Evolutionary conservation across 768 basidiomycete genomes (phyloP).

Genomic region (Albatrellus ellisii): DNA sequence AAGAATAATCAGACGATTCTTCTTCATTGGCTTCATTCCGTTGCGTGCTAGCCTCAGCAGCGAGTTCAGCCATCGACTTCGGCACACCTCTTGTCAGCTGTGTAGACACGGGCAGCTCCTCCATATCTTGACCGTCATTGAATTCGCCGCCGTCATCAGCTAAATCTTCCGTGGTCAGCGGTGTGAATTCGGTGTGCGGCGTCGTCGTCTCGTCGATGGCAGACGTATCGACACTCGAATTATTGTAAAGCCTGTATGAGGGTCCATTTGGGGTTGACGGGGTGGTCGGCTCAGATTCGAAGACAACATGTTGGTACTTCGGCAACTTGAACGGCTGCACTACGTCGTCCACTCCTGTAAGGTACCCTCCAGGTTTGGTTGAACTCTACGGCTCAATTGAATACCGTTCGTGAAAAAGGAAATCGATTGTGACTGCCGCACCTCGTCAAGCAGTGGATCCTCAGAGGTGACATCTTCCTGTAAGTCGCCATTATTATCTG

Average conservation of each 20-base stretch:
- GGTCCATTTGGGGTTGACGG: constrained; percentile 1
- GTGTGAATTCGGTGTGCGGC: background rate
- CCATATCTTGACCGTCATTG: constrained; percentile 17
- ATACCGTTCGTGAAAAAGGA: background rate
- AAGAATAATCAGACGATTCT: too few species aligned
- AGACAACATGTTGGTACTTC: constrained; percentile 28
- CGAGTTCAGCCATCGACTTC: constrained; percentile 11
- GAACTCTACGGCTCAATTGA: background rate
- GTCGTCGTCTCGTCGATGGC: background rate
- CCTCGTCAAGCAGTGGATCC: background rate
- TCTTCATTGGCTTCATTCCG: constrained; percentile 8
- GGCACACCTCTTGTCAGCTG: constrained; percentile 5
- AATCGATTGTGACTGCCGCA: background rate
- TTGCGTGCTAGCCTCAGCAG: constrained; percentile 14
- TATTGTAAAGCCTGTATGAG: background rate
- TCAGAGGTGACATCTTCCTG: background rate
- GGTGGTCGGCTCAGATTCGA: constrained; percentile 9
- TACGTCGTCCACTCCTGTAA: constrained; percentile 57
- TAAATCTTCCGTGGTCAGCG: constrained; percentile 14
- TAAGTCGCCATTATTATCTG: too few species aligned
- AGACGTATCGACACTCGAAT: constrained; percentile 1
- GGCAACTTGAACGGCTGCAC: constrained; percentile 65
- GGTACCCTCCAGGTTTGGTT: constrained; percentile 36
- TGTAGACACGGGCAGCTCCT: constrained; percentile 6
- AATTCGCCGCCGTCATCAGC: constrained; percentile 23